Evolutionary conservation across 345 rosid species (phyloP).

Genomic region (Cardiospermum halicacabum): DNA sequence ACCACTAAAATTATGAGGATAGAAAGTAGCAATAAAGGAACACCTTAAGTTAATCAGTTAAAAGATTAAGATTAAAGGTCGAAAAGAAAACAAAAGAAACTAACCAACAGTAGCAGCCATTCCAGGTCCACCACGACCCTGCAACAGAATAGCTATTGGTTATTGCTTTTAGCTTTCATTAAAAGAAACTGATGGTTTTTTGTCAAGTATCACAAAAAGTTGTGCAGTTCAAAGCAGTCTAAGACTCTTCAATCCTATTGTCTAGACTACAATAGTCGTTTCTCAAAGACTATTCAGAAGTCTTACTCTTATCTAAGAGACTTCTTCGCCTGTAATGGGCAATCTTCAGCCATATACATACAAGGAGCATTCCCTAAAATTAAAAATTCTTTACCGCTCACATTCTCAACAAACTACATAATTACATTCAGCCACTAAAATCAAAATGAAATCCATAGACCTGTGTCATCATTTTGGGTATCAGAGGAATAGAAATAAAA

Average conservation of each 20-base stretch:
- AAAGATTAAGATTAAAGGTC: constrained; percentile 4
- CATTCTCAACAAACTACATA: not conserved
- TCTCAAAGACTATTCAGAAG: not conserved
- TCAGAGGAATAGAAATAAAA: not conserved
- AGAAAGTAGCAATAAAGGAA: constrained; percentile 2
- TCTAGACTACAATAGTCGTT: not conserved
- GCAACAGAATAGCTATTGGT: constrained; percentile 26
- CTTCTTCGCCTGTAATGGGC: too few relatives aligned
- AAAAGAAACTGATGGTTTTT: not conserved
- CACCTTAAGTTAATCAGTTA: not conserved
- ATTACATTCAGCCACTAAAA: not conserved
- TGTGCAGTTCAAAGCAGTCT: not conserved
- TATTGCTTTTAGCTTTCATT: constrained; percentile 1
- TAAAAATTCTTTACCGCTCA: not conserved
- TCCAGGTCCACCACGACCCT: constrained; percentile 97
- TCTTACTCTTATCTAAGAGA: not conserved
- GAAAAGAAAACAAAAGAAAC: constrained; percentile 23
- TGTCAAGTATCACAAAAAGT: not conserved
- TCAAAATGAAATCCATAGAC: not conserved
- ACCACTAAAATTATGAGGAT: not conserved
- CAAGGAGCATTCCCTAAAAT: too few relatives aligned
- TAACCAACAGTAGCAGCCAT: constrained; percentile 48
- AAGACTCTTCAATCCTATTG: not conserved
- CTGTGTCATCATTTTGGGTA: not conserved
- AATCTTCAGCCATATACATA: too few relatives aligned